Evolutionary conservation across 2,329 filamentous ascomycete genomes (phyloP).

Genomic region (Fusarium illudens): DNA sequence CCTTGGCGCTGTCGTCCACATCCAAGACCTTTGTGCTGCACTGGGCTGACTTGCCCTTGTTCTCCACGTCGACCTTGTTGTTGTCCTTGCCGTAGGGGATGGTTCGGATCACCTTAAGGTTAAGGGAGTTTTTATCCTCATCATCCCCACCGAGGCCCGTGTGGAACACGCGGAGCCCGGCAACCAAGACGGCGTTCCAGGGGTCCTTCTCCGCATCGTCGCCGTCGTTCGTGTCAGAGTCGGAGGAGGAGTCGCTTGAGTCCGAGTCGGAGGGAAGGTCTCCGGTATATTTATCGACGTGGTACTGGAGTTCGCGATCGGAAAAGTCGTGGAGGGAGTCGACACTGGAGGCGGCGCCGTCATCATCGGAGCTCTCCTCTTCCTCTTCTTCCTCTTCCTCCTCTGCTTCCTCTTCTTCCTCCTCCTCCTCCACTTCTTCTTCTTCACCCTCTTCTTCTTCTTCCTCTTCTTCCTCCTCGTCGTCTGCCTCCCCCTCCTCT

Average conservation of each 20-base stretch:
- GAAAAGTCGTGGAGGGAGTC: slow-evolving; percentile 52
- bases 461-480: background rate
- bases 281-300: slow-evolving; percentile 33
- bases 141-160: slow-evolving; percentile 49
- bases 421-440: background rate
- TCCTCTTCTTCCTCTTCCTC: slow-evolving; percentile 31
- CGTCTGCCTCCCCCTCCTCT: background rate
- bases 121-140: slow-evolving; percentile 47
- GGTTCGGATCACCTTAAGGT: slow-evolving; percentile 52
- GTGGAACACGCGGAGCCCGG: slow-evolving; percentile 69
- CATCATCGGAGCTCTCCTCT: slow-evolving; percentile 32
- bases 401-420: slow-evolving; percentile 11
- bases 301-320: slow-evolving; percentile 51
- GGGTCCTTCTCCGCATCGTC: slow-evolving; percentile 65
- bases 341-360: slow-evolving; percentile 42
- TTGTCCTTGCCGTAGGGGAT: slow-evolving; percentile 44
- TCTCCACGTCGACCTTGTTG: slow-evolving; percentile 34
- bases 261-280: slow-evolving; percentile 7
- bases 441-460: background rate
- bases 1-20: slow-evolving; percentile 57
- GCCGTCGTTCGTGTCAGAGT: slow-evolving; percentile 41
- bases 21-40: slow-evolving; percentile 49
- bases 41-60: slow-evolving; percentile 28
- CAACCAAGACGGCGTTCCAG: slow-evolving; percentile 71
- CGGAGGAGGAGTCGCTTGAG: slow-evolving; percentile 28